Conservation (phyloP, 352 stramenopile species). For the Pythium aristosporum region DNA sequence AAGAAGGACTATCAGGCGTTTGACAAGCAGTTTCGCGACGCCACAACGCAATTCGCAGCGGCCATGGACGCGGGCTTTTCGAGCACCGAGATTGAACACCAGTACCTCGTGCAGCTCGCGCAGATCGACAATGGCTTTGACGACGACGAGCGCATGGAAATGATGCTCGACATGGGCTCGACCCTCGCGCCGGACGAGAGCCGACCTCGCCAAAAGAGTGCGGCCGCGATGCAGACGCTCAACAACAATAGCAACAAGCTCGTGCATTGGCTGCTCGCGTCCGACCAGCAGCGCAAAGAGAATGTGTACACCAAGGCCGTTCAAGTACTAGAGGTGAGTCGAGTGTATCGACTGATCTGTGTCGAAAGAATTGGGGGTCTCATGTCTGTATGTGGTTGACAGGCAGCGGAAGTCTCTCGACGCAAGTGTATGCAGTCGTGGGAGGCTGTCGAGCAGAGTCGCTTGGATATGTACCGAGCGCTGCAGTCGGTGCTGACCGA, state of each 20-base stretch:
- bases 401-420: constrained; percentile 62
- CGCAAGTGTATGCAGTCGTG: constrained; percentile 66
- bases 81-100: constrained; percentile 62
- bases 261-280: constrained; percentile 74
- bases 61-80: constrained; percentile 79
- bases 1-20: constrained; percentile 68
- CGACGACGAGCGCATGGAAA: constrained; percentile 7
- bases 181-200: not conserved
- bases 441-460: constrained; percentile 56
- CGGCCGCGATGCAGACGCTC: constrained; percentile 34
- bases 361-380: not conserved
- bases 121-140: constrained; percentile 38
- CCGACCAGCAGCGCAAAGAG: constrained; percentile 69
- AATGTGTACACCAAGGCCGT: constrained; percentile 57
- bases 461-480: constrained; percentile 64
- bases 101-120: constrained; percentile 55
- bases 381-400: not conserved
- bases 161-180: constrained; percentile 5
- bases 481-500: constrained; percentile 74
- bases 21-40: constrained; percentile 74
- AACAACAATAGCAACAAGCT: constrained; percentile 78
- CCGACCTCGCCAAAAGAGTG: constrained; percentile 22
- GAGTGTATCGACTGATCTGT: not conserved
- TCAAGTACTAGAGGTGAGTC: constrained; percentile 52
- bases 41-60: constrained; percentile 50